Conservation (phyloP, 345 rosid genomes). For the Eucalyptus victrix region DNA sequence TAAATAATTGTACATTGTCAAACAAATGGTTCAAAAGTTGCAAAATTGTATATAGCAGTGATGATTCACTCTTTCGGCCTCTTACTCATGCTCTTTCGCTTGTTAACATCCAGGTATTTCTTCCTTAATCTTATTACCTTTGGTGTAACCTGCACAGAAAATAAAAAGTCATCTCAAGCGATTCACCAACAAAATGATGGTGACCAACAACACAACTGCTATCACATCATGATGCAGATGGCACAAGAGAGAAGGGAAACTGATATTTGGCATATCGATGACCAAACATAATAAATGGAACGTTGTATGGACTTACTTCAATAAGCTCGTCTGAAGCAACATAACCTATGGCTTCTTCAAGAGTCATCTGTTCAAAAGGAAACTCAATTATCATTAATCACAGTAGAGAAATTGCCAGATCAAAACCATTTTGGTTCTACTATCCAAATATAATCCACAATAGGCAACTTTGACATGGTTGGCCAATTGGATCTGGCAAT, state of each 20-base stretch:
- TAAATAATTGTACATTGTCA: not conserved
- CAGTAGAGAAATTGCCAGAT: not conserved
- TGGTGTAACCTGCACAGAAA: conserved; percentile 67
- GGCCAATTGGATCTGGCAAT: not conserved
- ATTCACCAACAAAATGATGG: not conserved
- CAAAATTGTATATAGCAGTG: not conserved
- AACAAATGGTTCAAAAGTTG: not conserved
- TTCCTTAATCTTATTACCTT: conserved; percentile 81
- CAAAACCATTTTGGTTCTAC: not conserved
- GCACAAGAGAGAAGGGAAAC: not conserved
- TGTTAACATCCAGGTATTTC: conserved; percentile 79
- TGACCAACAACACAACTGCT: not conserved
- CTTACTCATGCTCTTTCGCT: conserved; percentile 81
- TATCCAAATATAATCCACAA: not conserved
- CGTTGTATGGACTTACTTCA: conserved; percentile 35
- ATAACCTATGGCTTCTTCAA: conserved; percentile 96
- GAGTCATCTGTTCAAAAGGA: conserved; percentile 63
- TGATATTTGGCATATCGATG: not conserved
- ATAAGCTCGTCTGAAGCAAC: conserved; percentile 96
- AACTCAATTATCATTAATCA: not conserved
- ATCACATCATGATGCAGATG: not conserved
- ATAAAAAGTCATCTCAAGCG: not conserved
- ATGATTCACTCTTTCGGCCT: conserved; percentile 50
- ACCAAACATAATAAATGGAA: not conserved
- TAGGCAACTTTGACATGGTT: not conserved